Evolutionary conservation across 306 rosid genomes (phyloP), one percentile per base, ranked within the genome.

Genomic region (Quercus parvula): DNA sequence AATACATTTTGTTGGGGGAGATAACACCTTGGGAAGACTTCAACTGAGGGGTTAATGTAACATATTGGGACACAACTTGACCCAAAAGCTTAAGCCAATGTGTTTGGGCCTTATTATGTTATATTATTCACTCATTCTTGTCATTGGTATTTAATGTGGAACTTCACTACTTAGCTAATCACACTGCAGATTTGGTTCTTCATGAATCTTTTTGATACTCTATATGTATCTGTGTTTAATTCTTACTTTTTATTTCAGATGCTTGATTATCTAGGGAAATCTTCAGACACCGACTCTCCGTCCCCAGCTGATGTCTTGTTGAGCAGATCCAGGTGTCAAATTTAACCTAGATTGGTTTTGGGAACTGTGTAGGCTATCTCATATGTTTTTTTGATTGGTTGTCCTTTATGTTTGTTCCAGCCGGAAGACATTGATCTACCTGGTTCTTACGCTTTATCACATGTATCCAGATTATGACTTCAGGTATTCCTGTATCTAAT

Each of bases 401-500:
- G 71, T 84, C 6, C 49, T 71, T 13, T 61, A 8, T 83, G 80
- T 81, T 81, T 30, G 56, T 89, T 90, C 75, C 96, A 95, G 99
- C 87, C 98, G 97, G 81, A 95, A 85, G 88, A 95, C 99, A 66
- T 82, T 93, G 96, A 86, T 95, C 81, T 93, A 91, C 93, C 89
- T 95, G 75, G 90, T 95, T 81, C 93, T 95, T 80, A 87, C 98
- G 2, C 96, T 95, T 83, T 89, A 87, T 86, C 99, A 95, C 82
- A 83, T 95, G 90, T 93, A 93, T 87, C 98, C 97, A 10, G 99
- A 95, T 87, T 90, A 93, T 59, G 97, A 95, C 87, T 91, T 95
- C 99, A 95, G 99, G 99, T 95, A 91, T 82, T 85, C 84, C 62
- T 64, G 89, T 89, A 77, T 86, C 81, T 75, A 76, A 79, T 74